Conservation (phyloP, 2,329 filamentous ascomycete genomes). For the Penicillium corylophilum region DNA sequence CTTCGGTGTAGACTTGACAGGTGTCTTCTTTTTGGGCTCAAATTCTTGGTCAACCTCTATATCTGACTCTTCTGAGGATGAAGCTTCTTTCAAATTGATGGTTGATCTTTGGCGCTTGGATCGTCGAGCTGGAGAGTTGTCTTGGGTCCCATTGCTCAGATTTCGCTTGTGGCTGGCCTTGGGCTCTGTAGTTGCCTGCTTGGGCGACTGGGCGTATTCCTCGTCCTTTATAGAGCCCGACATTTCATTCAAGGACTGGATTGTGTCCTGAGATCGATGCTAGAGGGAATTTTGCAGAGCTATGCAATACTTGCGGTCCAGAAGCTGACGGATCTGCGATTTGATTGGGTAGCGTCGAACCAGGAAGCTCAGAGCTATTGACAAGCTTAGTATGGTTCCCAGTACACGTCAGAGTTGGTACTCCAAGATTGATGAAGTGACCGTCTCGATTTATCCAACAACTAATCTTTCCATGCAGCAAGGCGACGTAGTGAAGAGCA, state of each 20-base stretch:
- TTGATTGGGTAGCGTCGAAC: slow-evolving; percentile 5
- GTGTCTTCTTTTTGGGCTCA: slow-evolving; percentile 7
- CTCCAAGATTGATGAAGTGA: not conserved
- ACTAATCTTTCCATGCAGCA: not conserved
- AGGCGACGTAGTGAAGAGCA: not conserved
- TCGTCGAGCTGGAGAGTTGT: slow-evolving; percentile 26
- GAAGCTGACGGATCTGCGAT: not conserved
- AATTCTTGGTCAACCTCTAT: slow-evolving; percentile 13
- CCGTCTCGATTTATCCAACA: no score
- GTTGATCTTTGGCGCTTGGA: slow-evolving; percentile 32
- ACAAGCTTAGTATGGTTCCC: not conserved
- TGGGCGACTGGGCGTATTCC: slow-evolving; percentile 8
- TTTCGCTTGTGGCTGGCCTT: slow-evolving; percentile 28
- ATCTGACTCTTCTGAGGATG: slow-evolving; percentile 17
- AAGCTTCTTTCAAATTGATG: slow-evolving; percentile 18
- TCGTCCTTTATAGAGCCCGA: not conserved
- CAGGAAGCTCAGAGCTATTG: not conserved
- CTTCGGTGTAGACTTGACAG: slow-evolving; percentile 1
- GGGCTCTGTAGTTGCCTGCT: not conserved
- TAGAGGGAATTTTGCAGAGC: not conserved
- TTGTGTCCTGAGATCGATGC: not conserved
- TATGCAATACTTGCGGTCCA: not conserved
- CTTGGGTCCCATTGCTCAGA: slow-evolving; percentile 23
- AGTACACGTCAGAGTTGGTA: no score
- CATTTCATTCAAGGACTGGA: not conserved